Conservation (phyloP, 345 rosid species). For the Hevea brasiliensis region DNA sequence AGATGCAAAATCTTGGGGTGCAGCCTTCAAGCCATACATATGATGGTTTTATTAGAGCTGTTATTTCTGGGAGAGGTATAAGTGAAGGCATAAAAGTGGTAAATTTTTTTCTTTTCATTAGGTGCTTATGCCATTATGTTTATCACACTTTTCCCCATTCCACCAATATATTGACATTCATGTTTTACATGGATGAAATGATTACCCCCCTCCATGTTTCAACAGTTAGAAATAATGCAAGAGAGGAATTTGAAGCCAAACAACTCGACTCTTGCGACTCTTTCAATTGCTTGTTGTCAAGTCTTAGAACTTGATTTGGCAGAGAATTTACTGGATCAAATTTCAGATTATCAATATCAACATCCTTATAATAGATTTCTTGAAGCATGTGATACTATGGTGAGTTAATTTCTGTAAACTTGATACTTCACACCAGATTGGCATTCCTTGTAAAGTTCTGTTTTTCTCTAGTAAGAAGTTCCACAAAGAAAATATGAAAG, state of each 20-base stretch:
- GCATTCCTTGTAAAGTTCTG: neutral
- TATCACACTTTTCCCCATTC: conserved; percentile 1
- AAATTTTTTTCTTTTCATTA: conserved; percentile 16
- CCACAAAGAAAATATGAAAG: neutral
- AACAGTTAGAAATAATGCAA: conserved; percentile 70
- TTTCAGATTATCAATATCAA: conserved; percentile 44
- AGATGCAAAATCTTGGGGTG: conserved; percentile 85
- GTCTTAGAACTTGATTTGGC: conserved; percentile 75
- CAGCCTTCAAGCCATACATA: conserved; percentile 59
- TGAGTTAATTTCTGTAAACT: conserved; percentile 35
- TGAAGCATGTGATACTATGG: conserved; percentile 61
- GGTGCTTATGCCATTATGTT: conserved; percentile 3
- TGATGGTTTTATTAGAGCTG: conserved; percentile 67
- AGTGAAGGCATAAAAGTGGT: conserved; percentile 64
- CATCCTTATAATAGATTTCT: conserved; percentile 65
- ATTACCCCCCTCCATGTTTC: conserved; percentile 15
- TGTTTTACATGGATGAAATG: neutral
- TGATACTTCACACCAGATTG: neutral
- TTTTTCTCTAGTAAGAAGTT: conserved; percentile 6
- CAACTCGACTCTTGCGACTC: conserved; percentile 58
- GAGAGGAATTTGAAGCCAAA: conserved; percentile 61
- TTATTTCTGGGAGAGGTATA: conserved; percentile 45
- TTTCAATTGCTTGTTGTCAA: conserved; percentile 63
- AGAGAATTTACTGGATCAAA: conserved; percentile 62
- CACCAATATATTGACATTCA: conserved; percentile 7